phyloP scores from a whole-genome alignment of 1,284 basidiomycete species.

The Puccinia horiana region DNA sequence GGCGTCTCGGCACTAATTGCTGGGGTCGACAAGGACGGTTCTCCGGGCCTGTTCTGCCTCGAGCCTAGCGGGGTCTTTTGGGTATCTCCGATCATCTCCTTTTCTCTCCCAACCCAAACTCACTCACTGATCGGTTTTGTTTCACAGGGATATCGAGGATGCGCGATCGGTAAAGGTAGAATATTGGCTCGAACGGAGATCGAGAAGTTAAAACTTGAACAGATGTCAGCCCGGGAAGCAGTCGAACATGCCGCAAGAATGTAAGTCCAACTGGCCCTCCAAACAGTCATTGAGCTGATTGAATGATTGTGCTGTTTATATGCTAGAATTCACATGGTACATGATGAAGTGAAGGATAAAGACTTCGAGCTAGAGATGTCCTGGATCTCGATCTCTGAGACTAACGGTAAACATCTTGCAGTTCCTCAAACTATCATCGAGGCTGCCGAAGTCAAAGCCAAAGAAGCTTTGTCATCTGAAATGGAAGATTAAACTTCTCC shows the following conservation, averaged over 20 bases:
- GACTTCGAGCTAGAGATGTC: conserved; percentile 97
- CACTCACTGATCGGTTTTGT: background rate
- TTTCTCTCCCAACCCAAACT: background rate
- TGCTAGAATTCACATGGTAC: conserved; percentile 87
- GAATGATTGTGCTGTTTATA: background rate
- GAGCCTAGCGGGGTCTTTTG: conserved; percentile 94
- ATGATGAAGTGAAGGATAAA: conserved; percentile 96
- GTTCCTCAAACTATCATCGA: conserved; percentile 81
- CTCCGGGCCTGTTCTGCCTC: conserved; percentile 80
- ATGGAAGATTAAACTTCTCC: conserved; percentile 68
- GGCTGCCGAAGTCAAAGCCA: conserved; percentile 86
- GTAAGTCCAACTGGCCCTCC: conserved; percentile 64
- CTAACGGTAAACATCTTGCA: conserved; percentile 73
- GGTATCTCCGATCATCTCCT: conserved; percentile 60
- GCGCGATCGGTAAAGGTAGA: conserved; percentile 92
- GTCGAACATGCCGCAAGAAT: conserved; percentile 90
- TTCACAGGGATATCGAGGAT: conserved; percentile 80
- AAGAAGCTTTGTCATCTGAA: conserved; percentile 76
- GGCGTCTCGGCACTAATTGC: conserved; percentile 90
- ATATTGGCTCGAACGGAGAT: conserved; percentile 97
- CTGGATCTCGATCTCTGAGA: conserved; percentile 83
- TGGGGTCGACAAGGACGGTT: conserved; percentile 80
- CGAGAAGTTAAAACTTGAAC: conserved; percentile 85
- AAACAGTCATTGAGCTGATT: background rate
- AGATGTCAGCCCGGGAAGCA: conserved; percentile 78